Conservation (phyloP, 352 stramenopile genomes). For the Phytophthora fragariaefolia region DNA sequence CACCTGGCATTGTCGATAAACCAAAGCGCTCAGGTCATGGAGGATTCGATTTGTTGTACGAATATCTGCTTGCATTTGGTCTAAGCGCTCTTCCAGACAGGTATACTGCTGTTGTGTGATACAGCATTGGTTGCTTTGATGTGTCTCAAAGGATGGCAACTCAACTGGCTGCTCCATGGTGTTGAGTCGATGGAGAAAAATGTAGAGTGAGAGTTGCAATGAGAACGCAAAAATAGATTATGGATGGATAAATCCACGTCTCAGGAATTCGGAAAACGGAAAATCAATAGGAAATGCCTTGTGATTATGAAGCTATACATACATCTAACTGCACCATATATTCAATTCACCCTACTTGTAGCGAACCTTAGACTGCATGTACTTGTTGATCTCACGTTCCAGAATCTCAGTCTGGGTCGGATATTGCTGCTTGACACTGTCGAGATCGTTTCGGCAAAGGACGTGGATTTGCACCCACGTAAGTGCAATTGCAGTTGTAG, state of each 20-base stretch:
- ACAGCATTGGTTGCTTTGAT: neutral
- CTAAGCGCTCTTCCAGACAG: constrained; percentile 11
- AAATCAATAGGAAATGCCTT: neutral
- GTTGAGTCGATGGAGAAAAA: neutral
- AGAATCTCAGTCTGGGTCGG: constrained; percentile 56
- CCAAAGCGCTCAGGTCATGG: constrained; percentile 10
- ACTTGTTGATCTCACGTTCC: constrained; percentile 77
- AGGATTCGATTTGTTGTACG: constrained; percentile 11
- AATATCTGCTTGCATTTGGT: constrained; percentile 19
- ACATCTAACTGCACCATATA: neutral
- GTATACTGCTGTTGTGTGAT: constrained; percentile 8
- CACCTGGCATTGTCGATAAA: constrained; percentile 16
- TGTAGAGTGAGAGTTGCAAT: neutral
- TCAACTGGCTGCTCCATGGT: constrained; percentile 6
- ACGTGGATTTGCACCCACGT: constrained; percentile 77
- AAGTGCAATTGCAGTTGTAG: constrained; percentile 62
- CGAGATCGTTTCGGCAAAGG: constrained; percentile 55
- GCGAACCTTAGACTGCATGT: constrained; percentile 64
- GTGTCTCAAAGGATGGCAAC: neutral
- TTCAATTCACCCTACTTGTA: constrained; percentile 48
- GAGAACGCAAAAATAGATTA: constrained; percentile 1
- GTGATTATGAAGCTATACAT: neutral
- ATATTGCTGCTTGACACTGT: constrained; percentile 68
- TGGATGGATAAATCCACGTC: neutral
- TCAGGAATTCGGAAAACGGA: neutral